These are phyloP conservation scores for Ustilago tritici DNA, from an alignment of 1,284 basidiomycete species.

Conservation along the genomic window DNA sequence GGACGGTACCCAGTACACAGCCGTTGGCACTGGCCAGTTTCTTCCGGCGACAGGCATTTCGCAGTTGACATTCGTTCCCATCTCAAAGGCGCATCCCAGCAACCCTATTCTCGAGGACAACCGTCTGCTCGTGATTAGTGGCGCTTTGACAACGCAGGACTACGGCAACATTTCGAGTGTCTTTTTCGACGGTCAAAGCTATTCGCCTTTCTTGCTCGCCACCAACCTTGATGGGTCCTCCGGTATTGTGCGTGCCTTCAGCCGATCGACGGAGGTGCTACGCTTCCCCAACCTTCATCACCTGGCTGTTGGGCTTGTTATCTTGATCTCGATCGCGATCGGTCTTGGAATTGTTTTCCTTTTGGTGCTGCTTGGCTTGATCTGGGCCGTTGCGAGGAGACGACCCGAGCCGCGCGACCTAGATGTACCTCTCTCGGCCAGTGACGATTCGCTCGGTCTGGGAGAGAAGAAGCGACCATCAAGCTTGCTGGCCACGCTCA, in stretches of 20 bases:
- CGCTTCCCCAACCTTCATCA: constrained; percentile 62
- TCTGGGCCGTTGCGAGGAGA: constrained; percentile 87
- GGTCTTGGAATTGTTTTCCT: constrained; percentile 94
- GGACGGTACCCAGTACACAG: constrained; percentile 53
- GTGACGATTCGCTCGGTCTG: constrained; percentile 55
- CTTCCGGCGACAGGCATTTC: constrained; percentile 78
- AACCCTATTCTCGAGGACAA: constrained; percentile 83
- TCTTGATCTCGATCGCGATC: constrained; percentile 96
- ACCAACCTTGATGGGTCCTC: constrained; percentile 77
- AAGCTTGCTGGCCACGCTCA: constrained; percentile 64
- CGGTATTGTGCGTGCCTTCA: constrained; percentile 80
- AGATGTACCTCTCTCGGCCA: constrained; percentile 49
- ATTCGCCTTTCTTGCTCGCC: constrained; percentile 86
- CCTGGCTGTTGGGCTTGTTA: constrained; percentile 88
- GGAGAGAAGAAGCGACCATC: constrained; percentile 61
- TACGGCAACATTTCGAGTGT: constrained; percentile 79
- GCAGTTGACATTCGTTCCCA: constrained; percentile 89
- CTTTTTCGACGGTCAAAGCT: constrained; percentile 85
- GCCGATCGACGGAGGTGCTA: constrained; percentile 74
- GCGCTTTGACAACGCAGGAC: constrained; percentile 75
- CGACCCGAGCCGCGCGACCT: constrained; percentile 44
- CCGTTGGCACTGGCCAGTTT: constrained; percentile 47
- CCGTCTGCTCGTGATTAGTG: constrained; percentile 90
- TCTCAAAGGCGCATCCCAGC: constrained; percentile 77
- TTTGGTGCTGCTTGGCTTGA: constrained; percentile 84